Percentiles rank a stretch among this genome's conserved stretches.
phyloP scores from a whole-genome alignment of 345 rosid genomes.

The Acer yangbiense region DNA sequence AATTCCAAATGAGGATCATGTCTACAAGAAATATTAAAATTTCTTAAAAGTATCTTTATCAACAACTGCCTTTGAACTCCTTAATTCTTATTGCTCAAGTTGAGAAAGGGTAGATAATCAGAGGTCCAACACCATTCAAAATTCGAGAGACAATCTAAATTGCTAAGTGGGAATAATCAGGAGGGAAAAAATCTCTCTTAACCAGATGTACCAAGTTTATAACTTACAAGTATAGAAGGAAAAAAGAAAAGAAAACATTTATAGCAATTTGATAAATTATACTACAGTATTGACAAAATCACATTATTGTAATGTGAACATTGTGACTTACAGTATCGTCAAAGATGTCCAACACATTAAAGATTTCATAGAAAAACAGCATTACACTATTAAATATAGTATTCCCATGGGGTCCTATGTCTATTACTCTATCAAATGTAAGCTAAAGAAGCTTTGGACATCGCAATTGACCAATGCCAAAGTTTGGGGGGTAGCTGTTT shows the following conservation, averaged over 20 bases:
- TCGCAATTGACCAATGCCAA: background rate
- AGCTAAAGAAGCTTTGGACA: background rate
- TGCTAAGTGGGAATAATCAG: background rate
- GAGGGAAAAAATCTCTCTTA: background rate
- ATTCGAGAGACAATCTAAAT: background rate
- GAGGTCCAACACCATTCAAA: background rate
- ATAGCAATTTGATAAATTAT: background rate
- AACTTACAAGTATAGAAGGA: background rate
- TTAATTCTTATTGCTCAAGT: background rate
- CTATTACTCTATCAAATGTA: background rate
- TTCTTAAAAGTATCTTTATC: background rate
- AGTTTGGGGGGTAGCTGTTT: background rate
- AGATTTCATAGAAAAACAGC: background rate
- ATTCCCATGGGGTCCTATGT: background rate
- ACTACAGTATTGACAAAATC: background rate
- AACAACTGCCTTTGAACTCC: background rate
- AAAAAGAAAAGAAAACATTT: background rate
- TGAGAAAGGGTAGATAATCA: background rate
- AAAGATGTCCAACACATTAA: background rate
- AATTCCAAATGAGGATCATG: background rate
- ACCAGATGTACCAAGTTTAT: background rate
- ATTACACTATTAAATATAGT: background rate
- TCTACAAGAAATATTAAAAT: background rate
- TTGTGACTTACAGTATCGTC: background rate
- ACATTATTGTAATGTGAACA: background rate